A percentile compares a stretch with the other conserved stretches of the same genome.
Conservation (phyloP, 2,329 filamentous ascomycete genomes). For the Alternaria gaisen region DNA sequence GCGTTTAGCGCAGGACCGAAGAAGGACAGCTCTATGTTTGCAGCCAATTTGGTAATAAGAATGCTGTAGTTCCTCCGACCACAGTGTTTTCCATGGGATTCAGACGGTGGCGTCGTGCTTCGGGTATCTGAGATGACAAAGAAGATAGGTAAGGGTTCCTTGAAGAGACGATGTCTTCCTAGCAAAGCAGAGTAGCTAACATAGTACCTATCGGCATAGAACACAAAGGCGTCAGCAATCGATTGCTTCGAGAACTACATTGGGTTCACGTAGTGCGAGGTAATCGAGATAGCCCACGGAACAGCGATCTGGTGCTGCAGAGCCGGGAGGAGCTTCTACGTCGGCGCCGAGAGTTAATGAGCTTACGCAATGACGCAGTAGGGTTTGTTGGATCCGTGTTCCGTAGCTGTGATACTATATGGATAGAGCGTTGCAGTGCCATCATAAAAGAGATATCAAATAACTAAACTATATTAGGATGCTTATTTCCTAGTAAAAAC, state of each 20-base stretch:
- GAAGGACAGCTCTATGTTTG: neutral
- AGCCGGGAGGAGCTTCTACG: neutral
- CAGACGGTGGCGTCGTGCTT: neutral
- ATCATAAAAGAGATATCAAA: neutral
- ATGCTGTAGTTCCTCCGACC: neutral
- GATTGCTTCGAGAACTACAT: neutral
- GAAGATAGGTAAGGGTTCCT: neutral
- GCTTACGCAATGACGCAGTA: neutral
- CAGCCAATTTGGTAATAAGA: neutral
- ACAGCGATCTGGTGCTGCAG: neutral
- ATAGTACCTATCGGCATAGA: neutral
- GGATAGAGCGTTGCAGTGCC: neutral
- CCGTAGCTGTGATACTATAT: neutral
- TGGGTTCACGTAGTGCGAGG: neutral
- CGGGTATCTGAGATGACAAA: neutral
- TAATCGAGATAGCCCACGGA: neutral
- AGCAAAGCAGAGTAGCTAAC: neutral
- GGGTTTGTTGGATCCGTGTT: neutral
- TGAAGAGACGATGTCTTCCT: neutral
- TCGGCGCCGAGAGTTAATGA: neutral
- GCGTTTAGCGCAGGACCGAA: neutral
- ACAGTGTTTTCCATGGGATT: neutral
- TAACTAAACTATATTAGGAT: neutral
- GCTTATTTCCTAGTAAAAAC: too few species aligned
- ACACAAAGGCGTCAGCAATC: neutral